A percentile compares a stretch with the other conserved stretches of the same genome.
Conservation (phyloP, 805 yeast species). For the Scheffersomyces spartinae region DNA sequence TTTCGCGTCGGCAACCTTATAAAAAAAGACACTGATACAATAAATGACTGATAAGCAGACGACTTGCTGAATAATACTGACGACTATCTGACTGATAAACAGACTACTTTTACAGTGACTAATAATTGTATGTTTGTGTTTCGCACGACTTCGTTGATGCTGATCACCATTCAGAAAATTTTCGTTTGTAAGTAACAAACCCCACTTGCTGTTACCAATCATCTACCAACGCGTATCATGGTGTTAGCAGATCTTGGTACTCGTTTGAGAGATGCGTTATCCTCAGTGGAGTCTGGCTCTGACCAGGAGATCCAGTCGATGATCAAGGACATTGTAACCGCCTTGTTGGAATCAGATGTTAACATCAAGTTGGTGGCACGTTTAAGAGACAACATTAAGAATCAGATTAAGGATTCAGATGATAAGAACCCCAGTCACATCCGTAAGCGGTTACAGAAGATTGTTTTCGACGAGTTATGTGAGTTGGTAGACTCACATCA, state of each 20-base stretch:
- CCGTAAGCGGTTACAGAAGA: slow-evolving; percentile 78
- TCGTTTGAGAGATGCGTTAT: slow-evolving; percentile 30
- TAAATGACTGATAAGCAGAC: too few species aligned
- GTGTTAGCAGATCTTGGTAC: slow-evolving; percentile 36
- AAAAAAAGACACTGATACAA: too few species aligned
- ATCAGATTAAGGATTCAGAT: slow-evolving; percentile 43
- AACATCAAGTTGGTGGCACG: slow-evolving; percentile 74
- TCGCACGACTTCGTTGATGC: too few species aligned
- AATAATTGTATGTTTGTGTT: too few species aligned
- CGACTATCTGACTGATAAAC: too few species aligned
- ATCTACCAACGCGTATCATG: too few species aligned
- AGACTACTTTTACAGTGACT: too few species aligned
- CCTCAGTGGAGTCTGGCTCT: slow-evolving; percentile 28
- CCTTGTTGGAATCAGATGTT: slow-evolving; percentile 88
- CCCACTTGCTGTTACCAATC: too few species aligned
- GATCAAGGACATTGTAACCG: slow-evolving; percentile 83
- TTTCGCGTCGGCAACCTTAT: too few species aligned
- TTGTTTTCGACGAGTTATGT: slow-evolving; percentile 88
- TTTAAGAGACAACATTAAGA: slow-evolving; percentile 48
- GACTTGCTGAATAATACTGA: too few species aligned
- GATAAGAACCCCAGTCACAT: slow-evolving; percentile 43
- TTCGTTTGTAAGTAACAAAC: too few species aligned
- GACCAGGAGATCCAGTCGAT: slow-evolving; percentile 32
- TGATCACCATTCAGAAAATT: too few species aligned
- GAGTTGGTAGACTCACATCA: slow-evolving; percentile 67